A percentile compares a stretch with the other conserved stretches of the same genome.
Conservation (phyloP, 345 rosid genomes). For the Erysimum cheiranthoides region DNA sequence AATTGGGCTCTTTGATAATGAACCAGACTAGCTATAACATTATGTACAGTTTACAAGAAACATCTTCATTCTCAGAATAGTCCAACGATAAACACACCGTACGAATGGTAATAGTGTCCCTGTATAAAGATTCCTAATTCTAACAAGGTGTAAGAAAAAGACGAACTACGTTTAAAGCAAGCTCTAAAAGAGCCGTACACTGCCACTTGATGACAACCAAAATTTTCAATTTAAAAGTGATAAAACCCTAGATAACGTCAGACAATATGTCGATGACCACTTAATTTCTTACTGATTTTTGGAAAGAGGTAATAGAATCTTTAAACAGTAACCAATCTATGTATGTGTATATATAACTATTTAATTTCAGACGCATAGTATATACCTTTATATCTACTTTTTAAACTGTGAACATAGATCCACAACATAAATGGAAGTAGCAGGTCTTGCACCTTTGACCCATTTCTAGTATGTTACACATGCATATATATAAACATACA, state of each 20-base stretch:
- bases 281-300: constrained; percentile 21
- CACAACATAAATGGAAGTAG: constrained; percentile 38
- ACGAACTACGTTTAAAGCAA: constrained; percentile 47
- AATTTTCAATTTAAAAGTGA: constrained; percentile 32
- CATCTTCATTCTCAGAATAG: constrained; percentile 1
- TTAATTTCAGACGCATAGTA: constrained; percentile 11
- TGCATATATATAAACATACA: background rate
- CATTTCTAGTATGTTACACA: constrained; percentile 35
- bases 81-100: constrained; percentile 23
- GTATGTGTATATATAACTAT: constrained; percentile 15
- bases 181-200: constrained; percentile 41
- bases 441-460: constrained; percentile 23
- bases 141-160: constrained; percentile 40
- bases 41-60: constrained; percentile 4
- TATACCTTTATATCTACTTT: constrained; percentile 28
- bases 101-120: constrained; percentile 25
- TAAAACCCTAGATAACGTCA: constrained; percentile 46
- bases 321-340: constrained; percentile 26
- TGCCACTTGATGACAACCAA: constrained; percentile 41
- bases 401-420: constrained; percentile 22
- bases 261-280: constrained; percentile 21
- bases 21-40: constrained; percentile 7
- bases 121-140: constrained; percentile 19
- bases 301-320: constrained; percentile 24
- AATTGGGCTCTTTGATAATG: constrained; percentile 19